Evolutionary conservation across 208 protist genomes (phyloP).

Genomic region (Acanthamoeba divionensis): DNA sequence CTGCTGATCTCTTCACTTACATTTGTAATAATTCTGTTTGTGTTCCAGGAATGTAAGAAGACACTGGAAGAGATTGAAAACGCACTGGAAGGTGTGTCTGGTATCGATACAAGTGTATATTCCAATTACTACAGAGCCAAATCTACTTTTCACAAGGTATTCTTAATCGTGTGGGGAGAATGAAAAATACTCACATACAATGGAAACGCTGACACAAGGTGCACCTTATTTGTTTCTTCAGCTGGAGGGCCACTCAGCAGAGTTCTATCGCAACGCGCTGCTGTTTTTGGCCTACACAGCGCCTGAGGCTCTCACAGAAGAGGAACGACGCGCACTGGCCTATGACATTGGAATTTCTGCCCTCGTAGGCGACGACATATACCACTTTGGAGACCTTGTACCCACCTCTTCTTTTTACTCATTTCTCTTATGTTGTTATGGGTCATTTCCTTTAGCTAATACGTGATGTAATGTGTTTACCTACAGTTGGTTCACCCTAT

Average conservation of each 20-base stretch:
- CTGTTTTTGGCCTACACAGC: conserved; percentile 77
- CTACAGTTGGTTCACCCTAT: conserved; percentile 77
- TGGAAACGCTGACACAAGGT: too few species aligned
- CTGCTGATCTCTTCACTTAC: too few species aligned
- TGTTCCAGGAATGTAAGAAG: background rate
- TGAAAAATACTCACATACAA: background rate
- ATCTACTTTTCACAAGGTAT: conserved; percentile 21
- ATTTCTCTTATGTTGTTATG: background rate
- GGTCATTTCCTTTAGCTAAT: background rate
- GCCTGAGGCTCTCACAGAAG: conserved; percentile 64
- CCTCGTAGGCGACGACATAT: conserved; percentile 78
- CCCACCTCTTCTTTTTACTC: background rate
- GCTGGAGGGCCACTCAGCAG: conserved; percentile 60
- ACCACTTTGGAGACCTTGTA: conserved; percentile 87
- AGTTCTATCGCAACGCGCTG: conserved; percentile 81
- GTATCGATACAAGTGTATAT: conserved; percentile 39
- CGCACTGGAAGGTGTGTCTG: background rate
- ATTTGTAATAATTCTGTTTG: too few species aligned
- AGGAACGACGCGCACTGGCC: conserved; percentile 68
- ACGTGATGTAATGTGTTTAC: background rate
- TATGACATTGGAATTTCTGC: conserved; percentile 83
- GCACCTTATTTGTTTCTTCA: background rate
- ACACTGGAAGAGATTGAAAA: conserved; percentile 19
- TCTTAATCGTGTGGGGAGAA: background rate
- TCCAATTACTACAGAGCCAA: conserved; percentile 44